Base-by-base conservation (phyloP, 2,329 filamentous ascomycete genomes). In the Fusarium sp. region DNA sequence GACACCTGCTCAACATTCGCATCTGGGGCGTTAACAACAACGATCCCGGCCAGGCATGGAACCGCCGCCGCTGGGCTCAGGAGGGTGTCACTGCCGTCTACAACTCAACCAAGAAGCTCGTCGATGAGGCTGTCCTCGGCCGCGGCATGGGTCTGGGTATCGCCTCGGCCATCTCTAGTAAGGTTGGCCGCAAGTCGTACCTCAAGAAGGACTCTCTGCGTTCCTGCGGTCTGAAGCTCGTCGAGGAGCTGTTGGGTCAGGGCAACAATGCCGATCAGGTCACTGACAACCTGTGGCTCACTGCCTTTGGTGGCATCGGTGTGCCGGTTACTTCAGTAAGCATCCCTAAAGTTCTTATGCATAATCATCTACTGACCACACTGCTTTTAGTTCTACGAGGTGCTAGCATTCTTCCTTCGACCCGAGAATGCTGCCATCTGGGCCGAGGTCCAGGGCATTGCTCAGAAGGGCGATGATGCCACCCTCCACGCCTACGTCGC, bases 21-120 rank as follows among this genome's bases (percentile, higher is more conserved):
- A 80, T 82, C 64, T 87, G 83, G 81, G 85, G 83, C 16, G 83
- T 84, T 40, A 85, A 86, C 72, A 86, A 87, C 74, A 84, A 82
- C 36, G 86, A 87, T 60, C 83, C 85, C 0, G 86, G 75, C 0
- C 81, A 86, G 71, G 82, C 85, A 1, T 87, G 84, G 81, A 85
- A 83, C 56, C 84, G 85, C 2, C 83, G 85, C 6, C 81, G 82
- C 38, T 81, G 80, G 7, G 85, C 85, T 0, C 81, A 81, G 38
- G 83, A 86, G 61, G 81, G 82, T 42, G 81, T 78, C 5, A 78
- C 81, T 51, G 67, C 77, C 7, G 69, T 87, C 1, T 81, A 80
- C 2, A 76, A 84, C 11, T 81, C 83, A 0, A 85, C 83, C 7
- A 78, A 81, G 44, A 81, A 81, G 59, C 78, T 85, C 6, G 80